phyloP scores from a whole-genome alignment of 1,284 basidiomycete genomes.

The Boletus sp. region DNA sequence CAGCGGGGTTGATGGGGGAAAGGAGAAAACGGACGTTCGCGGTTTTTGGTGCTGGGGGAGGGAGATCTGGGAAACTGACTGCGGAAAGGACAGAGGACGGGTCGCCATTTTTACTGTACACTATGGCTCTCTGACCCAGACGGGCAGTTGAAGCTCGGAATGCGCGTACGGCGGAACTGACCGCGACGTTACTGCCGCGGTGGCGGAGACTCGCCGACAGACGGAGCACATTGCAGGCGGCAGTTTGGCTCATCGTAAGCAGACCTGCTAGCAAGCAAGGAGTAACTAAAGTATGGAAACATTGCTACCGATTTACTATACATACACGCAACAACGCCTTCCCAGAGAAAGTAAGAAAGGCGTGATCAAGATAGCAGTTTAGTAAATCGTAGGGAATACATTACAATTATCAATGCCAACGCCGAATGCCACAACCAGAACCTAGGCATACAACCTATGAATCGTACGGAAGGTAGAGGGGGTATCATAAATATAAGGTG shows the following conservation, averaged over 20 bases:
- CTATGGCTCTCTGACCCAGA: conserved; percentile 55
- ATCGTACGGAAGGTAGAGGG: conserved; percentile 8
- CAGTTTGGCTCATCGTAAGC: conserved; percentile 7
- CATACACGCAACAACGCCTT: not conserved
- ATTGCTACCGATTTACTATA: not conserved
- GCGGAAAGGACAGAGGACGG: conserved; percentile 58
- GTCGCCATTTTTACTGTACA: conserved; percentile 60
- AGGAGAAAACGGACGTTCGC: conserved; percentile 69
- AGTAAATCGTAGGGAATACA: conserved; percentile 14
- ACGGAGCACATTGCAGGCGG: not conserved
- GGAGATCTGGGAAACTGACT: conserved; percentile 51
- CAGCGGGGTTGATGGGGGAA: conserved; percentile 80
- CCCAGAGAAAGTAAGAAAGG: not conserved
- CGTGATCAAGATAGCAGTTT: not conserved
- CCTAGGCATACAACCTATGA: conserved; percentile 23
- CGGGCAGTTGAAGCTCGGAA: conserved; percentile 21
- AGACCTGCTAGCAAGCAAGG: not conserved
- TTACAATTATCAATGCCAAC: conserved; percentile 1
- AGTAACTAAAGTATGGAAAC: not conserved
- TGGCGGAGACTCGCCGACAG: not conserved
- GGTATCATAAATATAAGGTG: conserved; percentile 17
- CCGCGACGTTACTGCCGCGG: not conserved
- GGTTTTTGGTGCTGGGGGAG: conserved; percentile 52
- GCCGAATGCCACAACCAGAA: conserved; percentile 6
- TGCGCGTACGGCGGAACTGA: conserved; percentile 10